Evolutionary conservation across 768 basidiomycete species (phyloP).

Genomic region (Xerocomus brunneocitrinus): DNA sequence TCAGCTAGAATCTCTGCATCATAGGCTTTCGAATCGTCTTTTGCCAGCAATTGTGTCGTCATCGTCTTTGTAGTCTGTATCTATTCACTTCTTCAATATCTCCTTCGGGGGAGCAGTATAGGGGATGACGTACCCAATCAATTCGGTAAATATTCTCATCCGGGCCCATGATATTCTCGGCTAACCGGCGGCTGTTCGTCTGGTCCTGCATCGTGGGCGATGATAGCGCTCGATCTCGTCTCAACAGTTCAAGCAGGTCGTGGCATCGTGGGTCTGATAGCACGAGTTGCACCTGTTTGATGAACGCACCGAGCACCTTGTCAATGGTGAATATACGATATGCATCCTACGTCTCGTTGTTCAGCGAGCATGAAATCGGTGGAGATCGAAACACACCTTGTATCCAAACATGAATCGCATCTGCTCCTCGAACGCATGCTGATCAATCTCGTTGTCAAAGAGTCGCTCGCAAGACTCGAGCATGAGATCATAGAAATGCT

Average conservation of each 20-base stretch:
- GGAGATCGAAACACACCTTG: constrained; percentile 42
- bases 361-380: constrained; percentile 1
- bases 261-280: constrained; percentile 67
- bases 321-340: constrained; percentile 94
- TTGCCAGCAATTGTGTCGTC: constrained; percentile 73
- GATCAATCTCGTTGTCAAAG: constrained; percentile 91
- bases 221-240: constrained; percentile 57
- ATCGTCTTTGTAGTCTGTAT: constrained; percentile 60
- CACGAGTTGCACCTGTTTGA: constrained; percentile 85
- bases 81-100: constrained; percentile 33
- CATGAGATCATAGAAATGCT: constrained; percentile 76
- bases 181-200: constrained; percentile 59
- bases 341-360: constrained; percentile 45
- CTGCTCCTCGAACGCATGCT: constrained; percentile 83
- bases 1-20: constrained; percentile 73
- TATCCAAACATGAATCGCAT: constrained; percentile 85
- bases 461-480: constrained; percentile 85
- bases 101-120: background rate
- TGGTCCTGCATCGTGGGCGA: constrained; percentile 68
- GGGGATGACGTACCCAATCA: constrained; percentile 58
- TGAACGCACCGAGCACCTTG: constrained; percentile 79
- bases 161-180: constrained; percentile 65
- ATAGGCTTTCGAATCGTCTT: constrained; percentile 71
- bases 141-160: constrained; percentile 79
- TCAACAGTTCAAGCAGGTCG: constrained; percentile 66